These are phyloP conservation scores for Xylaria palmicola DNA, from an alignment of 495 filamentous ascomycete genomes.

Conservation along the genomic window DNA sequence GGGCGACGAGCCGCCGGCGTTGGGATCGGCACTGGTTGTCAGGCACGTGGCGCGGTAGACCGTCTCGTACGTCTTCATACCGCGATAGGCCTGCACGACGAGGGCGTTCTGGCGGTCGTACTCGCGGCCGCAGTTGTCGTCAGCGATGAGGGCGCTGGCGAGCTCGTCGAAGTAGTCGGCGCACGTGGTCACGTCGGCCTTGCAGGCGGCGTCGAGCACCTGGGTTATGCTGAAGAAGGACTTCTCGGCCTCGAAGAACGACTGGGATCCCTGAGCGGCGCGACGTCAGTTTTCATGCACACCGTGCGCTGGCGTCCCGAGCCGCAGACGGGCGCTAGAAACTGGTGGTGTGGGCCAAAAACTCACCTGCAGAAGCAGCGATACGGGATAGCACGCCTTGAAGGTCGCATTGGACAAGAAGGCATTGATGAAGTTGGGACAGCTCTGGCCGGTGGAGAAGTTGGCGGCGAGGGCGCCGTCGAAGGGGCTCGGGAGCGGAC, in stretches of 20 bases:
- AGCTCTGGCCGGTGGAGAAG: conserved; percentile 53
- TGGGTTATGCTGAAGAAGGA: conserved; percentile 65
- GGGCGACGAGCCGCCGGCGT: conserved; percentile 45
- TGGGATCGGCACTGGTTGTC: conserved; percentile 43
- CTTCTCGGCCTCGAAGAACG: conserved; percentile 73
- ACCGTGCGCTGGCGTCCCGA: neutral
- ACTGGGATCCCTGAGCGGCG: conserved; percentile 43
- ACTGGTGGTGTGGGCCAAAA: neutral
- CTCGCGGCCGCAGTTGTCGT: conserved; percentile 69
- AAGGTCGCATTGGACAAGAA: conserved; percentile 66
- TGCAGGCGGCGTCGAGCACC: conserved; percentile 70
- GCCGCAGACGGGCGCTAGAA: neutral
- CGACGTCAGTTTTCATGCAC: neutral
- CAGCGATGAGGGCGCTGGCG: conserved; percentile 55
- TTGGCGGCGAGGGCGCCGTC: conserved; percentile 69
- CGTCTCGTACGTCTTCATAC: conserved; percentile 69
- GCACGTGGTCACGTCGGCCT: conserved; percentile 60
- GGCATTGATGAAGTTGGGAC: conserved; percentile 64
- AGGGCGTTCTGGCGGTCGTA: conserved; percentile 62
- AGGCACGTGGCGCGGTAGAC: conserved; percentile 80
- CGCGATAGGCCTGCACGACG: conserved; percentile 70
- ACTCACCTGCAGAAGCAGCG: conserved; percentile 65
- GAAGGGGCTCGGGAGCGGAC: conserved; percentile 64
- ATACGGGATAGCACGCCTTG: conserved; percentile 69
- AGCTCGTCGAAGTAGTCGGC: conserved; percentile 55